Evolutionary conservation across 1,284 basidiomycete species (phyloP), one percentile per base, ranked within the genome.

Genomic region (Chalciporus piperatoides): DNA sequence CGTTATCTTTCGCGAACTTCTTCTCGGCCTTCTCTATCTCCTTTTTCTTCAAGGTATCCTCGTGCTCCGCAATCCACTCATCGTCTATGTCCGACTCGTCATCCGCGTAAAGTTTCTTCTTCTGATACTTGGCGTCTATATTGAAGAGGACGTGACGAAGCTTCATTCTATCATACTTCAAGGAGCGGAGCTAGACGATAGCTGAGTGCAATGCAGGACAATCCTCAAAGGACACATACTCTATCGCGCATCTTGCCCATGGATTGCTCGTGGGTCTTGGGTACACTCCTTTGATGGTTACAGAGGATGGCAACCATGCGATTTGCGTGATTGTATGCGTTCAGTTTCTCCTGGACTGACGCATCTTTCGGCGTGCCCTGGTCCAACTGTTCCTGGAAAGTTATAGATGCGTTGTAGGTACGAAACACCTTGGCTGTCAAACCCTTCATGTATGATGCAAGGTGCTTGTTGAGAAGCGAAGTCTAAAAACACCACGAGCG

Each of bases 391-490:
- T 88, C 74, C 65, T 97, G 92, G 77, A 97, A 96, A 2, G 94
- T 96, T 69, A 83, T 84, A 24, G 94, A 97, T 14, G 94, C 94
- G 64, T 98, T 98, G 74, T 91, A 98, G 49, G 94, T 98, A 92
- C 94, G 94, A 79, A 98, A 98, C 19, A 98, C 94, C 69, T 97
- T 98, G 48, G 94, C 94, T 1, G 94, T 95, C 21, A 98, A 78
- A 14, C 95, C 95, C 58, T 93, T 90, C 94, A 97, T 98, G 68
- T 96, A 92, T 36, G 80, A 81, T 39, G 81, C 81, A 50, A 98
- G 77, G 69, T 97, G 91, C 64, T 93, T 94, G 75, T 98, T 98
- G 54, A 98, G 72, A 2, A 77, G 73, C 2, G 78, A 71, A 1
- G 94, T 96, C 92, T 97, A 49, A 27, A 30, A 51, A 56, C 19